These are phyloP conservation scores for Physcomitrium patens DNA, from an alignment of 225 moss, liverwort and hornwort genomes.

Conservation along the genomic window DNA sequence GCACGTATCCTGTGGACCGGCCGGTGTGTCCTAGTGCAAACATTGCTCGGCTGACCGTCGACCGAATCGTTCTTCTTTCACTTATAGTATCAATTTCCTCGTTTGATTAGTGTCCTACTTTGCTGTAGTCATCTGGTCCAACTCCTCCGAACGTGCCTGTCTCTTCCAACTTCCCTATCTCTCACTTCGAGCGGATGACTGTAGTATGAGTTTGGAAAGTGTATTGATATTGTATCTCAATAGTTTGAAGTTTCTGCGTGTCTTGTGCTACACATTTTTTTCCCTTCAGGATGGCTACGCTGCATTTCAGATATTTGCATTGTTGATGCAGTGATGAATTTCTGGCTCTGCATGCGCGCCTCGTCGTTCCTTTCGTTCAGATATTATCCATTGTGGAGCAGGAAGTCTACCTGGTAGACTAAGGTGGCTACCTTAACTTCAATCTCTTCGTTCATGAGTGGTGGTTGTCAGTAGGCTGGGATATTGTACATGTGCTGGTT, in stretches of 20 bases:
- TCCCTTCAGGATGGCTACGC: slow-evolving; percentile 5
- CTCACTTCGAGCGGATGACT: not conserved
- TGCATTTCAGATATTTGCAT: slow-evolving; percentile 38
- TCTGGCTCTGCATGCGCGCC: slow-evolving; percentile 25
- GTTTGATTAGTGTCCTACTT: slow-evolving; percentile 30
- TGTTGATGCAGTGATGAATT: slow-evolving; percentile 36
- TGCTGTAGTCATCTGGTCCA: slow-evolving; percentile 31
- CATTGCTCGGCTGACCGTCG: slow-evolving; percentile 38
- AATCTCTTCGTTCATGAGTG: slow-evolving; percentile 26
- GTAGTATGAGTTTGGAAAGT: slow-evolving; percentile 19
- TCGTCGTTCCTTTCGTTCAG: slow-evolving; percentile 24
- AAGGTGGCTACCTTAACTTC: slow-evolving; percentile 27
- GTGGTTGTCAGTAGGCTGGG: slow-evolving; percentile 31
- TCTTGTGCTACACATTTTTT: slow-evolving; percentile 2
- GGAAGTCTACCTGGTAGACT: slow-evolving; percentile 26
- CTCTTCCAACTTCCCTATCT: slow-evolving; percentile 2
- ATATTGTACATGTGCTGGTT: slow-evolving; percentile 30
- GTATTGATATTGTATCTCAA: slow-evolving; percentile 10
- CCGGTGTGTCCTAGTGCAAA: slow-evolving; percentile 31
- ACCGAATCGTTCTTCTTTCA: slow-evolving; percentile 29
- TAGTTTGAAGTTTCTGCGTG: slow-evolving; percentile 10
- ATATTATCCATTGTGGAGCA: slow-evolving; percentile 25
- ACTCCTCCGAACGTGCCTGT: slow-evolving; percentile 5
- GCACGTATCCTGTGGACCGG: slow-evolving; percentile 32
- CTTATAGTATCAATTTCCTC: slow-evolving; percentile 30